phyloP scores from a whole-genome alignment of 129 eudicot species.

The Flaveria ramosissima region DNA sequence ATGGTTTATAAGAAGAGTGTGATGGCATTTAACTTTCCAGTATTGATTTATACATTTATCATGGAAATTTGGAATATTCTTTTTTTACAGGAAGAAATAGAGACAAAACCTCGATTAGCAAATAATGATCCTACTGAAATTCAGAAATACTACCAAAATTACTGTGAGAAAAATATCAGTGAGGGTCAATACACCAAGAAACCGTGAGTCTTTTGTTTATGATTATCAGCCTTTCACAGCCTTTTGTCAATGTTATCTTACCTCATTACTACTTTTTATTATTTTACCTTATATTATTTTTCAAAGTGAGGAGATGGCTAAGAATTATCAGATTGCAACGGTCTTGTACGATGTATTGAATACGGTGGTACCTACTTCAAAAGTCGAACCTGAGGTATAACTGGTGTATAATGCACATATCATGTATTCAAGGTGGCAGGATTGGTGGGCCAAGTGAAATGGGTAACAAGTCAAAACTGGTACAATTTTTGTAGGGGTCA shows the following conservation, averaged over 20 bases:
- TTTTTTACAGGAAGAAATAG: conserved; percentile 72
- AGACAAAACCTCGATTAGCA: conserved; percentile 52
- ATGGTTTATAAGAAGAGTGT: conserved; percentile 1
- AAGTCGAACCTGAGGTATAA: conserved; percentile 66
- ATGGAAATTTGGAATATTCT: conserved; percentile 7
- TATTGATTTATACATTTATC: not conserved
- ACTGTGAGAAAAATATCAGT: conserved; percentile 66
- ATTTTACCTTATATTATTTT: not conserved
- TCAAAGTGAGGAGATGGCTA: conserved; percentile 90
- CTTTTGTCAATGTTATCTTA: conserved; percentile 7
- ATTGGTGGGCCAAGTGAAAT: not conserved
- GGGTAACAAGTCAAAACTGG: not conserved
- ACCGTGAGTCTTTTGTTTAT: conserved; percentile 61
- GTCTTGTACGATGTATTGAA: conserved; percentile 89
- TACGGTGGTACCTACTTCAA: conserved; percentile 71
- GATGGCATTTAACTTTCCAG: conserved; percentile 13
- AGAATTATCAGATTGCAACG: conserved; percentile 80
- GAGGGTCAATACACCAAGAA: conserved; percentile 86
- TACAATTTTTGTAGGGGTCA: not conserved
- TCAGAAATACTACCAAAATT: conserved; percentile 77
- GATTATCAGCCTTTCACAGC: not conserved
- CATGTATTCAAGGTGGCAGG: not conserved
- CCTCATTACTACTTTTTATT: conserved; percentile 12
- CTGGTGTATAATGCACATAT: conserved; percentile 29
- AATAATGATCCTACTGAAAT: conserved; percentile 78